Evolutionary conservation across 1,284 basidiomycete species (phyloP), one percentile per base, ranked within the genome.

Genomic region (Kwoniella shivajii): DNA sequence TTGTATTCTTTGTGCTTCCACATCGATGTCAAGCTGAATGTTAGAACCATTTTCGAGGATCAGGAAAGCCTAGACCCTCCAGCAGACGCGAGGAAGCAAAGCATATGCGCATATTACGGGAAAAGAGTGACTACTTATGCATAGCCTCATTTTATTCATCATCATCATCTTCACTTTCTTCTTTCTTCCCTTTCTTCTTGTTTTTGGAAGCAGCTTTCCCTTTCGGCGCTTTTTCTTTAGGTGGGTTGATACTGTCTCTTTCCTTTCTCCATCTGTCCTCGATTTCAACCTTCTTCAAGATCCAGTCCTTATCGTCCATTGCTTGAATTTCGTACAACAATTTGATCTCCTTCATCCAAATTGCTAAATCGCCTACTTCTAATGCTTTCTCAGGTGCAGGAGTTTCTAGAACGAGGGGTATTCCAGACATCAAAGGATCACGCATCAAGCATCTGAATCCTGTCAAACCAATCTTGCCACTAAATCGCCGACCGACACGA

Each of bases 391-490:
- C 68, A 18, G 62, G 59, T 14, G 63, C 65, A 0, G 89, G 89
- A 0, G 90, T 92, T 74, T 94, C 90, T 18, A 93, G 83, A 34
- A 92, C 84, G 39, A 93, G 81, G 2, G 90, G 90, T 39, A 92
- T 87, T 43, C 83, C 77, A 57, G 84, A 81, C 50, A 86, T 82
- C 20, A 88, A 84, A 4, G 82, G 78, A 68, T 93, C 90, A 14
- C 83, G 83, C 58, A 92, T 80, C 50, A 92, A 82, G 55, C 84
- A 81, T 42, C 82, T 80, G 76, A 92, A 92, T 0, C 85, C 81
- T 1, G 68, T 63, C 1, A 92, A 78, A 5, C 85, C 84, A 36
- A 92, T 82, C 41, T 85, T 76, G 0, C 90, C 90, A 2, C 87
- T 88, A 31, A 30, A 39, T 22, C 13, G 18, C 20, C 22, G 14